phyloP scores from a whole-genome alignment of 257 asterid species.

The Rauvolfia tetraphylla region DNA sequence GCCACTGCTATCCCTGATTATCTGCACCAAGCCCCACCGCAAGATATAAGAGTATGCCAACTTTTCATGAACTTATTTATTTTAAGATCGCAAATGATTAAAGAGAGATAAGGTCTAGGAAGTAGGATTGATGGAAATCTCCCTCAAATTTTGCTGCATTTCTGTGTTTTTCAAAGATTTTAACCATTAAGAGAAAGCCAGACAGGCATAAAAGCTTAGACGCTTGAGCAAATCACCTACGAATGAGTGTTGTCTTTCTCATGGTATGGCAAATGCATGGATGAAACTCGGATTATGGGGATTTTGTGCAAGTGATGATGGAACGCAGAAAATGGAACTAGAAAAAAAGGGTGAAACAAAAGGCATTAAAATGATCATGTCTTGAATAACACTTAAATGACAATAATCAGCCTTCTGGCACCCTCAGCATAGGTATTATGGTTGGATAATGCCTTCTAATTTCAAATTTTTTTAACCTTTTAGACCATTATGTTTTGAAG shows the following conservation, averaged over 20 bases:
- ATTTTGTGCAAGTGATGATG: background rate
- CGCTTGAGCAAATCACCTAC: no score
- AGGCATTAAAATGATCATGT: background rate
- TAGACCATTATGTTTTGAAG: no score
- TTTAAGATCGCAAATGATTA: background rate
- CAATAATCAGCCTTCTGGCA: no score
- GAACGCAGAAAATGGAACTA: background rate
- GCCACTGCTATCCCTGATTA: constrained; percentile 60
- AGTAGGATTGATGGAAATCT: background rate
- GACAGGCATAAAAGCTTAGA: background rate
- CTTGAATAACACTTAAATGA: no score
- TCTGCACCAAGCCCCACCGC: constrained; percentile 36
- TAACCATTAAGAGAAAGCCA: background rate
- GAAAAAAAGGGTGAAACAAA: background rate
- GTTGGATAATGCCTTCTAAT: no score
- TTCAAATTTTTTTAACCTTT: no score
- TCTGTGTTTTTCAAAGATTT: background rate
- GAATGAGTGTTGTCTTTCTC: background rate
- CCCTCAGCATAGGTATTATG: no score
- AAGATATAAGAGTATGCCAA: no score
- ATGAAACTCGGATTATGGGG: background rate
- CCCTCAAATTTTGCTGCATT: background rate
- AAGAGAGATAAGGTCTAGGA: background rate
- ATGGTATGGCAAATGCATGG: background rate
- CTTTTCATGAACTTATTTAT: no score